Evolutionary conservation across 495 filamentous ascomycete species (phyloP), one percentile per base, ranked within the genome.

Genomic region (Achaetomiella virescens): DNA sequence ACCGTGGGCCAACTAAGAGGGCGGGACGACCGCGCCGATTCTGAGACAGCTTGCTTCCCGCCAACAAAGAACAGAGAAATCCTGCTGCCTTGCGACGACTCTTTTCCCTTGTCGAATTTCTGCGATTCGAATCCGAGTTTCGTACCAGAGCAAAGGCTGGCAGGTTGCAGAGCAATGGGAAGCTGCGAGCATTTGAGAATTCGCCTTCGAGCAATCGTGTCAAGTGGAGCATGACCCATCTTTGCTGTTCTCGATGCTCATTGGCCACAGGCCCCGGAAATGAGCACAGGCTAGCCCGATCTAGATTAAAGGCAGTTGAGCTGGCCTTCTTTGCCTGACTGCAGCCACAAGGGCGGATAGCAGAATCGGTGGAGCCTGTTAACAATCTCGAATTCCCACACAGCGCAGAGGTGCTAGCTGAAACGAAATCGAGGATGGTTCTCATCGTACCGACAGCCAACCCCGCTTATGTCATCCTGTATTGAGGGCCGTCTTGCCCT

Each of bases 221-320:
- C 27, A 9, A 31, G 9, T 31, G 27, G 27, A 31, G 27, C 27
- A 31, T 38, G 59, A 60, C 60, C 52, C 21, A 57, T 21, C 60
- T 57, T 61, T 58, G 31, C 20, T 6, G 57, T 25, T 41, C 20
- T n/a, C 17, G 6, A 15, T 18, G 12, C 29, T 54, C 36, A 66
- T 71, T 70, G 66, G 69, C 38, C 44, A 14, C 27, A 10, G 31
- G 10, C 20, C 29, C 31, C 31, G n/a, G 12, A 62, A 54, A 48
- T 52, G 44, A 56, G 58, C 45, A 63, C 56, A 52, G 40, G 52
- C 54, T 63, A 61, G 61, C 66, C 63, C 55, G 44, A 61, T 70
- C 64, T 49, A 55, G 57, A 47, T n/a, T 20, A 41, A 25, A 24
- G 51, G 43, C 37, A 50, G 54, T 42, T 58, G 55, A 55, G 66